phyloP scores from a whole-genome alignment of 2,329 filamentous ascomycete species.

The Penicillium occitanis region DNA sequence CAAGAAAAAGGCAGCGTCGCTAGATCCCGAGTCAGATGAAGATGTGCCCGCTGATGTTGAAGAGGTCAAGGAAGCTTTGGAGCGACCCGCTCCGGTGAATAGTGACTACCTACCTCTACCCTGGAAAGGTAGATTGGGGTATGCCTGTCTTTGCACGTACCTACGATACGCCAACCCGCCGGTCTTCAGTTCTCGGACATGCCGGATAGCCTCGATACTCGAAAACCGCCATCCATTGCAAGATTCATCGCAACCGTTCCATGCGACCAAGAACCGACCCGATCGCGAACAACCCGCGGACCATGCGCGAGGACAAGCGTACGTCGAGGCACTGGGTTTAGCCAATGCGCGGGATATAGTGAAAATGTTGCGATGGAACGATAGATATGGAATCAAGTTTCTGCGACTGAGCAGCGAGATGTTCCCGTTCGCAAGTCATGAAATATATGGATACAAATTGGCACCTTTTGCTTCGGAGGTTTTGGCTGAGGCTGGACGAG shows the following conservation, averaged over 20 bases:
- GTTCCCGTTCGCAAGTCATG: conserved; percentile 93
- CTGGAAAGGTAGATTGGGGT: conserved; percentile 86
- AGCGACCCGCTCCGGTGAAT: conserved; percentile 73
- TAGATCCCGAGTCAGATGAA: conserved; percentile 57
- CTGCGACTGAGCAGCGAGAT: conserved; percentile 91
- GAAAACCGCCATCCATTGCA: conserved; percentile 81
- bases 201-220: conserved; percentile 83
- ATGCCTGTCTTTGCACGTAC: conserved; percentile 92
- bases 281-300: conserved; percentile 70
- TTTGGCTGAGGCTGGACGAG: conserved; percentile 71
- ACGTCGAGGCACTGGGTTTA: conserved; percentile 73
- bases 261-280: conserved; percentile 81
- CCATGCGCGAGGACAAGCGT: conserved; percentile 65
- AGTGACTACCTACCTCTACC: conserved; percentile 81
- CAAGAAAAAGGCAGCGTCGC: conserved; percentile 25
- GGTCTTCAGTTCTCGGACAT: conserved; percentile 88
- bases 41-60: conserved; percentile 54
- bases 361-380: conserved; percentile 90
- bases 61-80: conserved; percentile 59
- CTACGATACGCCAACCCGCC: conserved; percentile 76
- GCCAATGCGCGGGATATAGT: conserved; percentile 79
- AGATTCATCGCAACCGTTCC: conserved; percentile 73
- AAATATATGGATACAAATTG: conserved; percentile 80
- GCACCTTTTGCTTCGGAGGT: conserved; percentile 77
- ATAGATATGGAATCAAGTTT: conserved; percentile 87